Conservation (phyloP, 306 rosid species). For the Rubus parviflorus region DNA sequence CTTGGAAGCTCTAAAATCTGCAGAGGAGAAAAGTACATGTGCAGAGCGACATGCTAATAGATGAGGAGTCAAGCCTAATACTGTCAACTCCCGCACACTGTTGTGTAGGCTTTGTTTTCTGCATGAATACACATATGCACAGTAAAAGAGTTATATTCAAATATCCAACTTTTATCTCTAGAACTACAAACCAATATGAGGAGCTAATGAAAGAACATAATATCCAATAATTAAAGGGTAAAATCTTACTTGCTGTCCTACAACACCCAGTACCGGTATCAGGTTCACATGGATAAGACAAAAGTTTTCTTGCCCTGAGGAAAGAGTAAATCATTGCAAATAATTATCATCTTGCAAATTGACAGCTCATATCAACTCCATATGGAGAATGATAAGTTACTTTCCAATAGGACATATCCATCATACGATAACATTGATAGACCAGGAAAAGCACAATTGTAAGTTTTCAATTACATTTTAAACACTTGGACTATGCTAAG, state of each 20-base stretch:
- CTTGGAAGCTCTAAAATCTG: slow-evolving; percentile 92
- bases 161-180: background rate
- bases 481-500: background rate
- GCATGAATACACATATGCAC: slow-evolving; percentile 2
- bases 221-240: background rate
- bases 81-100: slow-evolving; percentile 97
- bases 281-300: slow-evolving; percentile 98
- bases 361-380: slow-evolving; percentile 5
- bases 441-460: background rate
- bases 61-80: slow-evolving; percentile 93
- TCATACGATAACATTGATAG: background rate
- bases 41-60: slow-evolving; percentile 94
- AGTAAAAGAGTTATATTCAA: slow-evolving; percentile 29
- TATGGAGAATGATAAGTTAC: background rate
- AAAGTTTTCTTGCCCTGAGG: slow-evolving; percentile 83
- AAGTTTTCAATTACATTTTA: background rate
- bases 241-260: slow-evolving; percentile 91
- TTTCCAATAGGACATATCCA: background rate
- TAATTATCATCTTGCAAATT: background rate
- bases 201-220: background rate
- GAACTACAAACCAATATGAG: background rate
- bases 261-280: slow-evolving; percentile 90
- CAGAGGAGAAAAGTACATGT: slow-evolving; percentile 56
- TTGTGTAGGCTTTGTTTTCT: slow-evolving; percentile 98
- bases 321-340: slow-evolving; percentile 23